Base-by-base conservation (phyloP, 371 early-diverging fungal species). In the Gilbertella persicaria region DNA sequence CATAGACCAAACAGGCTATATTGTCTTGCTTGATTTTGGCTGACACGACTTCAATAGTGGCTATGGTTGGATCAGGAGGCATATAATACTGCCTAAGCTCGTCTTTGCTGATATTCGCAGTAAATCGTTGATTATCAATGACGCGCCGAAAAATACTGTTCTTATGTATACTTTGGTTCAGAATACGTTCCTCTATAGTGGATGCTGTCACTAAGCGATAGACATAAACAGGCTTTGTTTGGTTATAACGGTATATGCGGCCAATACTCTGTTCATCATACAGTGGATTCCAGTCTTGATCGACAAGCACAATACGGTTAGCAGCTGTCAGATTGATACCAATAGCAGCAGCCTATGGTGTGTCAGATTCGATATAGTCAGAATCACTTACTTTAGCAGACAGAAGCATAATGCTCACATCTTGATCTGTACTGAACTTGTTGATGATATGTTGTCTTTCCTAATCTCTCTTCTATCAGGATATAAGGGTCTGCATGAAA, bases 281-380 rank as follows among this genome's bases (percentile, higher is more conserved):
- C n/a, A 67, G 84, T n/a, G 99, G 99, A 64, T 97, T 97, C 96
- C 97, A 99, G 38, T 93, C 96, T 40, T 89, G 79, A 68, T 97
- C 99, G 55, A 88, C 82, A 19, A 99, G 63, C 12, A 99, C 83
- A 9, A 97, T 90, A 2, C 92, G 83, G 63, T 85, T 95, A 4
- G 98, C 98, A 5, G 88, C 79, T 1, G 82, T 75, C n/a, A 97
- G 61, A 64, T 97, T 99, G 23, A 97, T 76, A 7, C 98, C 98
- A 21, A 95, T 75, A 5, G 91, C 89, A 5, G 94, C 97, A 67
- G 58, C 79, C 75, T 48, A 63, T 62, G 24, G 13, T 14, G 28
- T 40, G 5, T 21, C 17, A 17, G 13, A 33, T n/a, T 10, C 14
- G 25, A 16, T 39, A 44, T 50, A 39, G 35, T 5, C 9, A 28